Base-by-base conservation (phyloP, 2,329 filamentous ascomycete species). In the Ambrosiella beaveri region DNA sequence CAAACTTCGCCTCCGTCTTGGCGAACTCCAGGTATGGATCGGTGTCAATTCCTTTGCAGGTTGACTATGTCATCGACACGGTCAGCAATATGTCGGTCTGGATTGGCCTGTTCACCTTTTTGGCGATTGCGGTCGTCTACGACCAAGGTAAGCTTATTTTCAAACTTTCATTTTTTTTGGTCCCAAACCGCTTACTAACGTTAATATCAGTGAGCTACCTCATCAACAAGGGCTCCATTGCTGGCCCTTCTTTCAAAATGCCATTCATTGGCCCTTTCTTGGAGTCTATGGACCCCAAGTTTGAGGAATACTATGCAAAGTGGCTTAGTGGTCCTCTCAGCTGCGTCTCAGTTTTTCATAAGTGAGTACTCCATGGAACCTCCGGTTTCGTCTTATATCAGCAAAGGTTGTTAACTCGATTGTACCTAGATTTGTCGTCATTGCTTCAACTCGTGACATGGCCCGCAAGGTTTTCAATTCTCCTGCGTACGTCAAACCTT, bases 271-370 rank as follows among this genome's bases (percentile, higher is more conserved):
- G 93, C n/a, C 91, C 93, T 4, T 97, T 98, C 71, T 77, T 97
- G 59, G 76, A 96, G 68, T 95, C 89, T 36, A 76, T 97, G 65
- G 84, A 95, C 70, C 93, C 93, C 59, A 88, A 91, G 67, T 97
- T 96, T 69, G 82, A 85, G 61, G 81, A 90, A 66, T 98, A 98
- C 74, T 79, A 90, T 69, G 84, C 78, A 61, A 96, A 97, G 77
- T 98, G 93, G 93, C 71, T 78, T 65, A 95, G 88, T 67, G 93
- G 87, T 52, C 84, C 87, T 53, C 76, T 98, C 65, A 96, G 90
- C 76, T 98, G 93, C 68, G 93, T 98, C 62, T 96, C 90, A 1
- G 89, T 98, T 66, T 98, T 98, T 75, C 93, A 98, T 81, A 98
- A 97, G 88, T 95, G 80, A 65, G 82, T 67, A 36, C 9, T 15